A percentile compares a stretch with the other conserved stretches of the same genome.
Evolutionary conservation across 2,329 filamentous ascomycete species (phyloP).

Genomic region (Monascus ruber): DNA sequence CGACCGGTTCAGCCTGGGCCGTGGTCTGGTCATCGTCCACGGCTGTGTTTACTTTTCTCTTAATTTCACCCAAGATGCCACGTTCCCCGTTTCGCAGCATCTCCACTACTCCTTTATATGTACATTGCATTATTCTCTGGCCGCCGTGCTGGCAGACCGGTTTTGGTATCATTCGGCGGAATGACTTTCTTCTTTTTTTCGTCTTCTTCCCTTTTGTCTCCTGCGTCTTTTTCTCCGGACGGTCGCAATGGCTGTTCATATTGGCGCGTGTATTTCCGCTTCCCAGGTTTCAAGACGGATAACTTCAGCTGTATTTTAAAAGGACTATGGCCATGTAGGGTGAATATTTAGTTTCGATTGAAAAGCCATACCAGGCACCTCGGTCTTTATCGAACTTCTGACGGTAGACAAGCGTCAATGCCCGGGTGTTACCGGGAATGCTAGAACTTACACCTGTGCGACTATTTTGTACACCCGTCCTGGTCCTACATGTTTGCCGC

Average conservation of each 20-base stretch:
- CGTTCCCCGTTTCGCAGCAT: slow-evolving; percentile 5
- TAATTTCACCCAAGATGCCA: background rate
- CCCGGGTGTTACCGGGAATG: too few relatives aligned
- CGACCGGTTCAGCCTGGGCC: slow-evolving; percentile 11
- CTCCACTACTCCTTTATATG: slow-evolving; percentile 16
- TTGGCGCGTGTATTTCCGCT: background rate
- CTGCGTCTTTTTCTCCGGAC: slow-evolving; percentile 1
- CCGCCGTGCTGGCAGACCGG: slow-evolving; percentile 12
- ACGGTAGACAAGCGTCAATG: too few relatives aligned
- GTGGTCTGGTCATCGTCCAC: slow-evolving; percentile 10
- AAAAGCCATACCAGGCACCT: background rate
- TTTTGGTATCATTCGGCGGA: slow-evolving; percentile 25
- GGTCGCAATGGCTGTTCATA: background rate
- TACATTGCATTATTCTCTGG: slow-evolving; percentile 26
- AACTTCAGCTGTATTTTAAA: slow-evolving; percentile 6
- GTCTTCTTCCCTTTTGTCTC: slow-evolving; percentile 3
- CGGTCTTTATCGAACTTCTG: too few relatives aligned
- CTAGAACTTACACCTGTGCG: too few relatives aligned
- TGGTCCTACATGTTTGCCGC: too few relatives aligned
- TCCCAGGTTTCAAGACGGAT: background rate
- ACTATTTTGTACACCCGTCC: too few relatives aligned
- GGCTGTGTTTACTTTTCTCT: slow-evolving; percentile 5
- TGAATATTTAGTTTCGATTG: background rate
- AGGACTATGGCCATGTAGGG: background rate
- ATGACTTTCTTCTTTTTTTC: slow-evolving; percentile 10